phyloP scores from a whole-genome alignment of 2,329 filamentous ascomycete species.

The Penicillium glabrum region DNA sequence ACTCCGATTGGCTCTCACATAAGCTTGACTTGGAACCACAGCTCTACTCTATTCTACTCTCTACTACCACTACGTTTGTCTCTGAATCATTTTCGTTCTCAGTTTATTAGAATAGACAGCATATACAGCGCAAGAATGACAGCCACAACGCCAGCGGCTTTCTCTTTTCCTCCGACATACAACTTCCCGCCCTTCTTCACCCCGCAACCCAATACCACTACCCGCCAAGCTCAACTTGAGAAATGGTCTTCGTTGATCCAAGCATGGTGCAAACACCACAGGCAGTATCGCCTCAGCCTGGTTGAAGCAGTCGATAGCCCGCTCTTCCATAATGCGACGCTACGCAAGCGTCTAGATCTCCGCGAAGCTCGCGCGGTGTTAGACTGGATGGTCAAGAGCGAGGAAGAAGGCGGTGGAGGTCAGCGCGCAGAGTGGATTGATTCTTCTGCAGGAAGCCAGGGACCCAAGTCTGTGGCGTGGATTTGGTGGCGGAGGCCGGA shows the following conservation, averaged over 20 bases:
- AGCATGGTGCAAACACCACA: constrained; percentile 76
- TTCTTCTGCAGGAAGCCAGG: constrained; percentile 20
- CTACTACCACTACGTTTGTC: background rate
- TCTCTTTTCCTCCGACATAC: constrained; percentile 44
- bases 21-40: background rate
- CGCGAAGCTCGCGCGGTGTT: constrained; percentile 56
- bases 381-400: constrained; percentile 55
- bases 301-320: constrained; percentile 59
- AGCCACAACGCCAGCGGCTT: constrained; percentile 23
- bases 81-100: background rate
- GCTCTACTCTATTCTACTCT: background rate
- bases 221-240: constrained; percentile 56
- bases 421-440: constrained; percentile 61
- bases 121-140: constrained; percentile 5
- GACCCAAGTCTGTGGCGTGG: constrained; percentile 61
- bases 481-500: constrained; percentile 84
- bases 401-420: constrained; percentile 48
- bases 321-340: constrained; percentile 53
- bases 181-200: constrained; percentile 57
- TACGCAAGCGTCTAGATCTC: constrained; percentile 49
- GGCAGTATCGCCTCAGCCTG: constrained; percentile 72
- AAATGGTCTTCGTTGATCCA: constrained; percentile 89
- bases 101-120: background rate
- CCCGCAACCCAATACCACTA: constrained; percentile 47
- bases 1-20: constrained; percentile 12